Evolutionary conservation across 495 filamentous ascomycete genomes (phyloP).

Genomic region (Aspergillus bertholletiae): DNA sequence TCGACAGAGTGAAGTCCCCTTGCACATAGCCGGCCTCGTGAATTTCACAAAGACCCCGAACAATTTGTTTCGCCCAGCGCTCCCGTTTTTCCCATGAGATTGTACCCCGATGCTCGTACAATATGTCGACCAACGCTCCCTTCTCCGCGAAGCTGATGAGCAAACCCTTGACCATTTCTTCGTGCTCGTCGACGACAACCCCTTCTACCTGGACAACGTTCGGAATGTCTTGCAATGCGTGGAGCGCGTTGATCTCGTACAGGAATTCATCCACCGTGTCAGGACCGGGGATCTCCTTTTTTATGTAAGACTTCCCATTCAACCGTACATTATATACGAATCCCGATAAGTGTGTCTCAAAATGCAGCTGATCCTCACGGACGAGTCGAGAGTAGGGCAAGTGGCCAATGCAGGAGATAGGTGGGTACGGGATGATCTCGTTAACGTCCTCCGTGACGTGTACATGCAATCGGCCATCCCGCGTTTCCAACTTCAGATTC

Average conservation of each 20-base stretch:
- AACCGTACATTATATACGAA: conserved; percentile 94
- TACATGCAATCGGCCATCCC: conserved; percentile 85
- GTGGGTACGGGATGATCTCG: conserved; percentile 89
- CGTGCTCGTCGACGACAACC: conserved; percentile 78
- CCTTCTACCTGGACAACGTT: conserved; percentile 88
- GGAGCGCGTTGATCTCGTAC: conserved; percentile 95
- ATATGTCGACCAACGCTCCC: conserved; percentile 84
- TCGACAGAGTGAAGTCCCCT: conserved; percentile 94
- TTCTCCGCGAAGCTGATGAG: conserved; percentile 86
- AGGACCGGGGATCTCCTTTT: conserved; percentile 97
- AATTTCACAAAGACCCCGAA: conserved; percentile 85
- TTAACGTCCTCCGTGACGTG: conserved; percentile 98
- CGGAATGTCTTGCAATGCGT: conserved; percentile 64
- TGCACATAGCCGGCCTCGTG: conserved; percentile 97
- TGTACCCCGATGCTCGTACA: conserved; percentile 67
- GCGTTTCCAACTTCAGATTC: conserved; percentile 91
- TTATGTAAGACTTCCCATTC: conserved; percentile 70
- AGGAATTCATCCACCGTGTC: conserved; percentile 96
- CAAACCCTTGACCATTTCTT: conserved; percentile 77
- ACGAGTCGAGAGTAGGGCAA: conserved; percentile 60
- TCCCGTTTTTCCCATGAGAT: conserved; percentile 75
- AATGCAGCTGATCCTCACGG: conserved; percentile 70
- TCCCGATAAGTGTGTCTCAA: conserved; percentile 89
- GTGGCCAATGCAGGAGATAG: conserved; percentile 70
- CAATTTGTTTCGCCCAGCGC: conserved; percentile 90